Conservation (phyloP, 345 rosid species). For the Odontarrhena argentea region DNA sequence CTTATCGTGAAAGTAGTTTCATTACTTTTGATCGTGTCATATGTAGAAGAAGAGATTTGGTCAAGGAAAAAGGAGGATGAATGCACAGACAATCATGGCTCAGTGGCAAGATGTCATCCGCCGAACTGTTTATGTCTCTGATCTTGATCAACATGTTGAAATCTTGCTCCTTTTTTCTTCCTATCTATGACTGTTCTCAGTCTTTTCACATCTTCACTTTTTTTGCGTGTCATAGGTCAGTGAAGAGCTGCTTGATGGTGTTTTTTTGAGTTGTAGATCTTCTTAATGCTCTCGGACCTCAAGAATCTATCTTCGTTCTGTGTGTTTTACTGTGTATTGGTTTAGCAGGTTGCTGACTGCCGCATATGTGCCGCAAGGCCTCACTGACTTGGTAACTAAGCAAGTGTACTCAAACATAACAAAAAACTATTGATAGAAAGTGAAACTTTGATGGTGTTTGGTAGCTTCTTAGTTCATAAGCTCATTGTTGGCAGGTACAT, state of each 20-base stretch:
- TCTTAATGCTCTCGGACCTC: slow-evolving; percentile 5
- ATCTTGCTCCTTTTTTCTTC: background rate
- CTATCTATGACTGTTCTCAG: background rate
- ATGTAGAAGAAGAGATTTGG: slow-evolving; percentile 65
- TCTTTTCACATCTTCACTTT: background rate
- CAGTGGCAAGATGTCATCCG: slow-evolving; percentile 85
- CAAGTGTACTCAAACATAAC: too few relatives aligned
- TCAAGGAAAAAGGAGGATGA: slow-evolving; percentile 76
- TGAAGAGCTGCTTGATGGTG: slow-evolving; percentile 57
- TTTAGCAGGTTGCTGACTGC: slow-evolving; percentile 81
- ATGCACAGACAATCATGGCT: slow-evolving; percentile 81
- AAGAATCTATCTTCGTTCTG: slow-evolving; percentile 2
- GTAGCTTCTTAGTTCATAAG: background rate
- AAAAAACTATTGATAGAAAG: background rate
- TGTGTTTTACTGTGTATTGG: slow-evolving; percentile 31
- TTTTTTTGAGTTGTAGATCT: slow-evolving; percentile 72
- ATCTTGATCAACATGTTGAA: slow-evolving; percentile 85
- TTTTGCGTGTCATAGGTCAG: slow-evolving; percentile 55
- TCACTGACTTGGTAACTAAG: too few relatives aligned
- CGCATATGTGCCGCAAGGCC: slow-evolving; percentile 50
- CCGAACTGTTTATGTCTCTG: slow-evolving; percentile 91
- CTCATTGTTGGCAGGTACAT: slow-evolving; percentile 66
- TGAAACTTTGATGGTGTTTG: background rate
- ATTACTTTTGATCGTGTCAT: slow-evolving; percentile 26
- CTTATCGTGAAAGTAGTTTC: background rate